These are phyloP conservation scores for Linnemannia schmuckeri DNA, from an alignment of 192 early-diverging fungal species.

Conservation along the genomic window DNA sequence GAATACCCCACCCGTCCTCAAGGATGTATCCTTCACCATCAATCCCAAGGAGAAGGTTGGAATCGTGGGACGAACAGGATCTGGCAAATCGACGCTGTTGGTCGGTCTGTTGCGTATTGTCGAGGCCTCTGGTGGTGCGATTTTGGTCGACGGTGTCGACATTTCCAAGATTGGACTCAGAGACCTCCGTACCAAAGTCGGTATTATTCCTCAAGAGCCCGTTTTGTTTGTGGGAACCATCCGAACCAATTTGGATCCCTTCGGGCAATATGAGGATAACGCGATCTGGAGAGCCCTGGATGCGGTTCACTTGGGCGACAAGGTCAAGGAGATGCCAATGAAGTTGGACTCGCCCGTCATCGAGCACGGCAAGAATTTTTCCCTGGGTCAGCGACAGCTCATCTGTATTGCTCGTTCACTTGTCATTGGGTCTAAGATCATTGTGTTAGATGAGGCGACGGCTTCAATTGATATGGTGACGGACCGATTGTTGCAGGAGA, in stretches of 20 bases:
- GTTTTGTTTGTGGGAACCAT: conserved; percentile 76
- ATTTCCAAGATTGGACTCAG: conserved; percentile 72
- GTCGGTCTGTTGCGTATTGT: conserved; percentile 81
- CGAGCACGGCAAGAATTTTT: conserved; percentile 70
- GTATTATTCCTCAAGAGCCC: conserved; percentile 72
- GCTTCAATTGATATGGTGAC: conserved; percentile 84
- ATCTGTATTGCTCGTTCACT: conserved; percentile 76
- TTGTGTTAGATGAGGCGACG: conserved; percentile 82
- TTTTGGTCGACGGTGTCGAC: conserved; percentile 81
- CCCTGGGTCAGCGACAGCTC: conserved; percentile 75
- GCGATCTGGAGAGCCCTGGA: conserved; percentile 67
- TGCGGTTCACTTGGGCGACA: conserved; percentile 55
- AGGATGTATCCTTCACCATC: conserved; percentile 67
- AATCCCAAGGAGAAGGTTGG: conserved; percentile 83
- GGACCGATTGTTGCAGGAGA: conserved; percentile 77
- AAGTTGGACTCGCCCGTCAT: conserved; percentile 57
- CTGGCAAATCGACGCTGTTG: conserved; percentile 79
- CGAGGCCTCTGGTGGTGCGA: conserved; percentile 73
- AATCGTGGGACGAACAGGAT: conserved; percentile 86
- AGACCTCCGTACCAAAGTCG: conserved; percentile 73
- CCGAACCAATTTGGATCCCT: conserved; percentile 80
- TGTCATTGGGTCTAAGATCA: conserved; percentile 65
- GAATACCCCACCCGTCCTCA: conserved; percentile 38
- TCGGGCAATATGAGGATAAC: conserved; percentile 62
- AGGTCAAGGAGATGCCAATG: conserved; percentile 32